Base-by-base conservation (phyloP, 2,329 filamentous ascomycete species). In the Arthrobotrys megalospora region DNA sequence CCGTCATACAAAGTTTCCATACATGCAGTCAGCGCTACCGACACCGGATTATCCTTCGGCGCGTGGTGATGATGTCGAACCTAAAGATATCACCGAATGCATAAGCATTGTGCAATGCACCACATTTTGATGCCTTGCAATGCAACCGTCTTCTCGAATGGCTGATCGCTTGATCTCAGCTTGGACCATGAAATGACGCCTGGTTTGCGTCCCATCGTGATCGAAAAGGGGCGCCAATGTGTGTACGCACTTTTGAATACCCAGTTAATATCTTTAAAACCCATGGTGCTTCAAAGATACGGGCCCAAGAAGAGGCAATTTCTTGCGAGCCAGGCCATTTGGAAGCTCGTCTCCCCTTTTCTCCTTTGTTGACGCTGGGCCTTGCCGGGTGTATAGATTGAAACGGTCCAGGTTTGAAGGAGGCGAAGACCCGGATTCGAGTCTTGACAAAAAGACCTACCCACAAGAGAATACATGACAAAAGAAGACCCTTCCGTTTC, bases 401-500 rank as follows among this genome's bases (percentile, higher is more conserved):
- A 77, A 77, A 77, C 73, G 24, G 21, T 62, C 48, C 50, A 24
- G 60, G 73, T 77, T 77, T 77, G 73, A 77, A 71, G 60, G 66
- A 62, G 60, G 52, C 60, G 58, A 77, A 66, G 38, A 28, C 38
- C 32, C 6, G 41, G 32, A 16, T 34, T 67, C 47, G 8, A 52
- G 21, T 38, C 28, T 21, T 58, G 52, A 38, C 52, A 2, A 21
- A 21, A 58, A 4, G 19, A 50, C 21, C 43, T 58, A 55, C 41
- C 45, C 55, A 71, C 28, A 19, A 55, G 63, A 24, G 10, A 52
- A 36, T n/a, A 8, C 5, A 32, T 21, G 14, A 38, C 8, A 14
- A n/a, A n/a, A n/a, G 24, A 41, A 32, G 21, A 19, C 14, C 12
- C 32, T 52, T 16, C 58, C 58, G 45, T 48, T 36, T 50, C 21